Conservation (phyloP, 2,329 filamentous ascomycete genomes). For the Phoma sp. region DNA sequence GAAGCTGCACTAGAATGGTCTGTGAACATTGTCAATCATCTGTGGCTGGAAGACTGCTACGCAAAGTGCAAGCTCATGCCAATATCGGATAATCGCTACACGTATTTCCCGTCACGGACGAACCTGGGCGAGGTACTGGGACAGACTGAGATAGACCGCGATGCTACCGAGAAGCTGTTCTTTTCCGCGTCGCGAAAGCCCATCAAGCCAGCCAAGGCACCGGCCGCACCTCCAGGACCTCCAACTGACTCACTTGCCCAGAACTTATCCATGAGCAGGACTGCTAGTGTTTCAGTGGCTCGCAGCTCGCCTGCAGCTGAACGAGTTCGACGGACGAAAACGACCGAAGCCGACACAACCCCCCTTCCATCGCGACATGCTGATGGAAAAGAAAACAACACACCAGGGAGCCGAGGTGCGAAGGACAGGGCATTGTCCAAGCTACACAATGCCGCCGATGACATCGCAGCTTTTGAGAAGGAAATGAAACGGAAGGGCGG, state of each 20-base stretch:
- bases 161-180: slow-evolving; percentile 73
- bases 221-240: slow-evolving; percentile 17
- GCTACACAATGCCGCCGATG: slow-evolving; percentile 77
- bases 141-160: slow-evolving; percentile 80
- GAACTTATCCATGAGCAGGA: slow-evolving; percentile 22
- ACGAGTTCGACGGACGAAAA: slow-evolving; percentile 36
- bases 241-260: slow-evolving; percentile 26
- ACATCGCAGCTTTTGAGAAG: slow-evolving; percentile 90
- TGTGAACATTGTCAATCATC: slow-evolving; percentile 86
- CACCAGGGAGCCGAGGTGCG: slow-evolving; percentile 82
- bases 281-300: slow-evolving; percentile 26
- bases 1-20: slow-evolving; percentile 92
- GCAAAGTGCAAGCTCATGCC: slow-evolving; percentile 81
- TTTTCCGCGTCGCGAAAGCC: slow-evolving; percentile 48
- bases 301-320: slow-evolving; percentile 33
- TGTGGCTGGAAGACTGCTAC: slow-evolving; percentile 98
- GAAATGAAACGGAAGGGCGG: slow-evolving; percentile 83
- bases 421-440: slow-evolving; percentile 83
- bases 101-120: slow-evolving; percentile 83
- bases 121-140: slow-evolving; percentile 94
- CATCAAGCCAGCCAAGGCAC: slow-evolving; percentile 28
- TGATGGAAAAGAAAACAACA: slow-evolving; percentile 80
- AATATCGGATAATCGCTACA: slow-evolving; percentile 76
- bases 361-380: slow-evolving; percentile 52
- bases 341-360: slow-evolving; percentile 52